Evolutionary conservation across 2,329 filamentous ascomycete genomes (phyloP), one percentile per base, ranked within the genome.

Genomic region (Fusarium sp.): DNA sequence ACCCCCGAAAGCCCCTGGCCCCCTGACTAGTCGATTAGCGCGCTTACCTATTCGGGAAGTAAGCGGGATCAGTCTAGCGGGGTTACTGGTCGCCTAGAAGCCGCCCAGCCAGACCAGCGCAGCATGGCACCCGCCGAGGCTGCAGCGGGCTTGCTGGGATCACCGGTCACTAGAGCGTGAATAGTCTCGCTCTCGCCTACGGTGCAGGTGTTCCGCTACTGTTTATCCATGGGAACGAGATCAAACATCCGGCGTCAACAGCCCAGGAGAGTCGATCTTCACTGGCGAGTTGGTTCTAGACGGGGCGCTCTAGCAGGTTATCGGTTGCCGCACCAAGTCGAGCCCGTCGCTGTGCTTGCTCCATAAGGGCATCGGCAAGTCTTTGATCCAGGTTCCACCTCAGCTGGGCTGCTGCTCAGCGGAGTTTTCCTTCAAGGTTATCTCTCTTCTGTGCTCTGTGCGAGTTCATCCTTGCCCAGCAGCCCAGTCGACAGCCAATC

Each of bases 291-390:
- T 35, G n/a, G 52, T 18, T 37, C 52, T 38, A 18, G 42, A 20
- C 31, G 34, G 38, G 58, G 38, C 58, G 38, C 58, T 34, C 35
- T 40, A 68, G 57, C 64, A 74, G 59, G 29, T 59, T 29, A 0
- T 63, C 59, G 56, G 62, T 22, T 74, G 72, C 52, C 71, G 71
- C 72, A 74, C 72, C 62, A 74, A 47, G 47, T 20, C 40, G 4
- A 58, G 29, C 18, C 64, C 37, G 63, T 64, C 16, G 38, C 34
- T 37, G 27, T 60, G 18, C 31, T 37, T 40, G 16, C 22, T 47
- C 52, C 52, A n/a, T n/a, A 47, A 9, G 38, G 35, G 50, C 50
- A 67, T 62, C 27, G 35, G 50, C 50, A 62, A 50, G 24, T 57
- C 45, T 69, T 24, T n/a, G 40, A 42, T 29, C 37, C 37, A 31